These are phyloP conservation scores for Cichorium intybus DNA, from an alignment of 140 eudicot species.

Conservation along the genomic window DNA sequence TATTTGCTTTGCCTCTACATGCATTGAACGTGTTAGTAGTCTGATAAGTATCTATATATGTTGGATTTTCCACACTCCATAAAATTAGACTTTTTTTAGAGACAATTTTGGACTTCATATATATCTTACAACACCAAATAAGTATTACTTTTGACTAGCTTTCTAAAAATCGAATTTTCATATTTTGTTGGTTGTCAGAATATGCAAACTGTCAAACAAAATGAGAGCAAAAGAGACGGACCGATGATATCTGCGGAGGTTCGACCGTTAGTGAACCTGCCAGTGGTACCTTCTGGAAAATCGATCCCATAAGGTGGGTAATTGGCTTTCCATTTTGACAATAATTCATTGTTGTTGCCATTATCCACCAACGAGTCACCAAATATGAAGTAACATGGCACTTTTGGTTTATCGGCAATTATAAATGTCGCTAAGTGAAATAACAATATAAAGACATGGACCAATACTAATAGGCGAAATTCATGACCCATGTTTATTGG, in stretches of 20 bases:
- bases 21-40: too few species aligned
- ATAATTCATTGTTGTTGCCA: slow-evolving; percentile 43
- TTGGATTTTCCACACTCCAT: too few species aligned
- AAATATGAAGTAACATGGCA: slow-evolving; percentile 48
- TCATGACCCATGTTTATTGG: slow-evolving; percentile 5
- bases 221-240: slow-evolving; percentile 7
- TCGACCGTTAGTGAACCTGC: slow-evolving; percentile 44
- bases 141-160: background rate
- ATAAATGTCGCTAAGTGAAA: background rate
- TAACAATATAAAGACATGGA: background rate
- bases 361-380: slow-evolving; percentile 50
- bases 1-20: background rate
- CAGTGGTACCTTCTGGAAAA: slow-evolving; percentile 32
- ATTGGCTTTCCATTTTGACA: slow-evolving; percentile 27
- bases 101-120: too few species aligned
- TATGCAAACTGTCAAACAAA: background rate
- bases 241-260: slow-evolving; percentile 30
- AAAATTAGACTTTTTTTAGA: too few species aligned
- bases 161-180: background rate
- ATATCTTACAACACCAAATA: too few species aligned
- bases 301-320: slow-evolving; percentile 45
- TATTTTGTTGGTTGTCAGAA: background rate
- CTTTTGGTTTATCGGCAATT: slow-evolving; percentile 23
- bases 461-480: background rate
- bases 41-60: too few species aligned